Base-by-base conservation (phyloP, 78 protist species). In the Creolimax fragrantissima region DNA sequence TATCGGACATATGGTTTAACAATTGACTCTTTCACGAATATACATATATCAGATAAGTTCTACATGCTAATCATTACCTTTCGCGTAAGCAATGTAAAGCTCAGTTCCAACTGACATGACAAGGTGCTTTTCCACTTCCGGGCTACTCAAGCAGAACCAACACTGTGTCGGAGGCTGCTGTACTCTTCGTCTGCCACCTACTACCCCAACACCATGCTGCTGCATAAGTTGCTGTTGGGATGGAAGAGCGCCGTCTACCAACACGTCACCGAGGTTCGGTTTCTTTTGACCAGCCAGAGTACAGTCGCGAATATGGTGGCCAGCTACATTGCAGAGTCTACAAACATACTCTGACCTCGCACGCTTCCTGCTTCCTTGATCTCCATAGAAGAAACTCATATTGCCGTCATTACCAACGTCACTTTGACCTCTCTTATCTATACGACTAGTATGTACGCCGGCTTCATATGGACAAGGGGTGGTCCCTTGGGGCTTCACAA, bases 71-170 rank as follows among this genome's bases (percentile, higher is more conserved):
- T 24, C 32, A 24, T 35, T 35, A 7, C 91, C 91, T 17, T 89
- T 89, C 3, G 91, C 43, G 3, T 44, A 36, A 42, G 91, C 91
- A 3, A 89, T 3, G 37, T 89, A 89, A 17, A 44, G 3, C 42
- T 89, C 91, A n/a, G 91, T 89, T 24, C 91, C 91, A 32, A 89
- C 7, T 6, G 83, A 24, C 42, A 45, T 83, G 0, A 89, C 91
- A n/a, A 89, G 81, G 41, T 89, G 91, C 91, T 89, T 44, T 11
- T 89, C 91, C 81, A 89, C 91, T 5, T 89, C 47, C 41, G 91
- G 91, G 11, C 43, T 35, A 43, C 42, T 3, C 41, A 89, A 83
- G 67, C 91, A 89, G 83, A 89, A 89, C 91, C 91, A 89, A 83
- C 91, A 89, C 24, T 37, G 83, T 43, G 42, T 3, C 43, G 67